These are phyloP conservation scores for Obelidium mucronatum DNA, from an alignment of 192 early-diverging fungal genomes.

Conservation along the genomic window DNA sequence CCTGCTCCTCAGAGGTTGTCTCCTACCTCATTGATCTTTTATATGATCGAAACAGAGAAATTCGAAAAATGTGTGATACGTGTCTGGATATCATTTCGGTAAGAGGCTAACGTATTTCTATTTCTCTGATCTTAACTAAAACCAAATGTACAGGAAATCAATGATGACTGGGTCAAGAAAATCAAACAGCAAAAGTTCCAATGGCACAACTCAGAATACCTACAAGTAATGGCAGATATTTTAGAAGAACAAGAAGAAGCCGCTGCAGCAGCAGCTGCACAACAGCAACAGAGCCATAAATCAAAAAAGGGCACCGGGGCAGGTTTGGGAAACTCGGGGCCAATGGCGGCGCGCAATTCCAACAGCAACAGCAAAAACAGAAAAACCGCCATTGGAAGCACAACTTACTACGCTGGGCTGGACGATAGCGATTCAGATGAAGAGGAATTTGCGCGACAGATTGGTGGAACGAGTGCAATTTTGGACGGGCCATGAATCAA, in stretches of 20 bases:
- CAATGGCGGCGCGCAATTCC: too few species aligned
- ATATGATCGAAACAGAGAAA: slow-evolving; percentile 65
- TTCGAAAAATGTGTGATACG: slow-evolving; percentile 62
- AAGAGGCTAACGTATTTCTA: slow-evolving; percentile 5
- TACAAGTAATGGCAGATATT: slow-evolving; percentile 48
- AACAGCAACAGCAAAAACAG: not conserved
- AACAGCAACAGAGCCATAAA: not conserved
- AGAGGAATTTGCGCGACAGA: slow-evolving; percentile 37
- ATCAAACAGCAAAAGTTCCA: slow-evolving; percentile 59
- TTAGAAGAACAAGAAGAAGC: slow-evolving; percentile 29
- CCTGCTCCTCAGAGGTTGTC: slow-evolving; percentile 52
- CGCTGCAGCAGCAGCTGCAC: slow-evolving; percentile 22
- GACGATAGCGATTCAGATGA: slow-evolving; percentile 42
- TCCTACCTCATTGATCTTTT: slow-evolving; percentile 64
- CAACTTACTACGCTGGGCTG: slow-evolving; percentile 32
- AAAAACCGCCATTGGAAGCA: slow-evolving; percentile 34
- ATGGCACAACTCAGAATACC: slow-evolving; percentile 68
- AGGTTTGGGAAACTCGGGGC: not conserved
- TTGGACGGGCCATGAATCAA: slow-evolving; percentile 46
- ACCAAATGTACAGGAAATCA: slow-evolving; percentile 53
- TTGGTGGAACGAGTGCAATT: slow-evolving; percentile 53
- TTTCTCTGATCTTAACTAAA: not conserved
- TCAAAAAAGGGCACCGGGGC: not conserved
- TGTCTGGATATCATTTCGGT: slow-evolving; percentile 65
- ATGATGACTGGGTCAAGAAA: slow-evolving; percentile 59